Base-by-base conservation (phyloP, 805 yeast species). In the Cyberlindnera petersonii region DNA sequence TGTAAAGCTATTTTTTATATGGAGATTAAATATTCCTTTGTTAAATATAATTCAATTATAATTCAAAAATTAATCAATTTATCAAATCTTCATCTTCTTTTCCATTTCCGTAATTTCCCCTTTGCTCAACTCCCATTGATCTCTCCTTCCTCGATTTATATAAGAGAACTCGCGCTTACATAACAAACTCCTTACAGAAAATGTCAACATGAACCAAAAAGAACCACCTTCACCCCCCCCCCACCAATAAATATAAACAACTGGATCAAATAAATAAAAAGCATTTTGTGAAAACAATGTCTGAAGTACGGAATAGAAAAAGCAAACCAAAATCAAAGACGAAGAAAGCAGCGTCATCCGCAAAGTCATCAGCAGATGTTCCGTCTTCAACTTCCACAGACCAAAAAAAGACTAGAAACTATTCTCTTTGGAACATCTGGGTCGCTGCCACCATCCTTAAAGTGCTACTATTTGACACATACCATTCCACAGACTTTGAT, bases 401-500 rank as follows among this genome's bases (percentile, higher is more conserved):
- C 15, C 21, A 27, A n/a, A 32, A 20, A 10, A 37, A 34, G 31
- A 38, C 24, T 31, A 46, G 51, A 35, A 71, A 61, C 45, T 73
- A 67, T 55, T 75, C 85, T 1, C 62, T 81, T 13, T 74, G 79
- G 76, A 77, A 79, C 55, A 74, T 79, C 15, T 79, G 83, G 75
- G 74, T 81, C 9, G 82, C 85, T 4, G 68, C 79, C 1, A 65
- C 79, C 9, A 60, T 76, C 32, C 61, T 82, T 29, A 82, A 82
- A 47, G 58, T 81, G 9, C 65, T 84, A 17, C 64, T 84, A n/a
- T 73, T 78, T 38, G 80, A 84, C 7, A 87, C 91, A 1, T 93
- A 91, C 61, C 88, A 77, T 50, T 89, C 97, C 10, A 93, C 98
- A 1, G 98, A 93, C 60, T 91, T 93, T 53, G 98, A 93, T 58